A percentile compares a stretch with the other conserved stretches of the same genome.
These are phyloP conservation scores for Apiospora sp. DNA, from an alignment of 2,329 filamentous ascomycete genomes.

Conservation along the genomic window DNA sequence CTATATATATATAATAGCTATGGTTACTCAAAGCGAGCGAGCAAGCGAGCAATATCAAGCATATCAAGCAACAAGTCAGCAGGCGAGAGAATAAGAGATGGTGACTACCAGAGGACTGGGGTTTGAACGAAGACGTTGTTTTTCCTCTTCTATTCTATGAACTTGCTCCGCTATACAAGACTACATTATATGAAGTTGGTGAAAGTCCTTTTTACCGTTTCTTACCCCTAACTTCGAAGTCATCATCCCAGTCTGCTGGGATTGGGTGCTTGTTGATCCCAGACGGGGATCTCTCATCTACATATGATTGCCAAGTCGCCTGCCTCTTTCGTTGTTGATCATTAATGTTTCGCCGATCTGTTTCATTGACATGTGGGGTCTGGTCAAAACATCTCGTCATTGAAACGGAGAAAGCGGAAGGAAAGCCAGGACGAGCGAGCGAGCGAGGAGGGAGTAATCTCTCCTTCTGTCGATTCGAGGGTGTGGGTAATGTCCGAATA, in stretches of 20 bases:
- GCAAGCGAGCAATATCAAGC: background rate
- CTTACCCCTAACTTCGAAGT: background rate
- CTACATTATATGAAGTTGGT: background rate
- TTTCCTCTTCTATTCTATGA: background rate
- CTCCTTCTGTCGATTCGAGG: background rate
- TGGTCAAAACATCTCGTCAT: conserved; percentile 15
- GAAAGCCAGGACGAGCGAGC: background rate
- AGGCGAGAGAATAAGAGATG: background rate
- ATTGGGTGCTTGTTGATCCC: background rate
- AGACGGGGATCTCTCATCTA: conserved; percentile 6
- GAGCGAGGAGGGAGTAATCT: background rate
- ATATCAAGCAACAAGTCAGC: background rate
- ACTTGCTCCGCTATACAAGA: background rate
- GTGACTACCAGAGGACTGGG: too few species aligned
- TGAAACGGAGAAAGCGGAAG: background rate
- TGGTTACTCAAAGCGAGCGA: background rate
- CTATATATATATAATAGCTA: conserved; percentile 18
- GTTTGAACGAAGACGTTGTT: background rate
- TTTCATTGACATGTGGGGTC: conserved; percentile 12
- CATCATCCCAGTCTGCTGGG: background rate
- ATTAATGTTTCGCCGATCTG: conserved; percentile 11
- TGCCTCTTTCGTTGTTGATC: conserved; percentile 1
- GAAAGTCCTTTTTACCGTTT: background rate
- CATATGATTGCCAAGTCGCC: background rate
- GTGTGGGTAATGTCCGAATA: background rate